Evolutionary conservation across 2,329 filamentous ascomycete species (phyloP), one percentile per base, ranked within the genome.

Genomic region (Dryadomyces sulphureus): DNA sequence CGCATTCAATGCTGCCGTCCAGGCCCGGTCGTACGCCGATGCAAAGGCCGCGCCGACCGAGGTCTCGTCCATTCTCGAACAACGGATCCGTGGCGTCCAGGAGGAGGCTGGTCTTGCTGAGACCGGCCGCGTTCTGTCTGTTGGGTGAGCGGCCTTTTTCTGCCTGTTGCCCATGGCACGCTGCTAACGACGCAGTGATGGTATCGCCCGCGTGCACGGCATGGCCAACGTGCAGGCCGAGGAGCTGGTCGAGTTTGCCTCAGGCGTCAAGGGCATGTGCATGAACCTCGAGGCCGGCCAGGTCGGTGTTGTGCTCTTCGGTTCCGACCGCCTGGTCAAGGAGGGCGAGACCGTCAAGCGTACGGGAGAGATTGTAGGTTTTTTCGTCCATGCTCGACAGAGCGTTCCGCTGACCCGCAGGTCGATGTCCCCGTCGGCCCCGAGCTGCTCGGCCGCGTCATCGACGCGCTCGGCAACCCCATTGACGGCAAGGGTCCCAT

Each of bases 261-360:
- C 92, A 57, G 92, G 92, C 70, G 92, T 96, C 72, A 96, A 96
- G 83, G 92, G 92, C 70, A 98, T 98, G 92, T 96, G 90, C 86
- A 96, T 98, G 90, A 98, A 98, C 85, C 82, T 98, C 73, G 92
- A 98, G 77, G 92, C 92, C 70, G 92, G 92, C 69, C 92, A 96
- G 74, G 92, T 98, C 75, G 92, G 92, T 94, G 89, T 98, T 64
- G 92, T 98, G 80, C 80, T 98, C 65, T 98, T 98, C 80, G 92
- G 92, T 82, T 96, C 92, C 65, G 92, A 98, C 75, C 89, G 92
- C 89, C 79, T 95, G 62, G 92, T 98, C 81, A 92, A 87, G 79
- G 92, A 98, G 74, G 92, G 92, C 65, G 90, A 98, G 79, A 90
- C 85, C 57, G 92, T 98, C 72, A 96, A 94, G 84, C 90, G 92